These are phyloP conservation scores for Cicer chorassanicum DNA, from an alignment of 306 rosid species.

Conservation along the genomic window DNA sequence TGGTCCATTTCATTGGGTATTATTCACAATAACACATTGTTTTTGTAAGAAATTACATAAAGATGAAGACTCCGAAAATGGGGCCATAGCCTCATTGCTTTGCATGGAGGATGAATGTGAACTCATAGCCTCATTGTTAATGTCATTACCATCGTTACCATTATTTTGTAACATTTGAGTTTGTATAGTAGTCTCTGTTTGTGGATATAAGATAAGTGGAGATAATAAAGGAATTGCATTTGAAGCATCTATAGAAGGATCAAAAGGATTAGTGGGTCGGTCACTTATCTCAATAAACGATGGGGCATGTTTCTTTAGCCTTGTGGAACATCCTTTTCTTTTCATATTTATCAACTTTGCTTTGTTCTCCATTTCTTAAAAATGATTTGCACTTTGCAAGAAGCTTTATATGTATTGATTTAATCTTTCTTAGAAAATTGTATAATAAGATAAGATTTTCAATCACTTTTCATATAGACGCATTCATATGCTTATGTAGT, in stretches of 20 bases:
- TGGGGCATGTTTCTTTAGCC: constrained; percentile 74
- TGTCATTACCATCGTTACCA: background rate
- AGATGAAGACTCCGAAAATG: constrained; percentile 54
- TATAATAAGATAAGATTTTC: background rate
- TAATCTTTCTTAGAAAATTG: background rate
- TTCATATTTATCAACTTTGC: background rate
- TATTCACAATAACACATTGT: constrained; percentile 57
- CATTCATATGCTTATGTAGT: background rate
- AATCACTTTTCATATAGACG: background rate
- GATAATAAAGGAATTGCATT: constrained; percentile 73
- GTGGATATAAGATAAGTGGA: constrained; percentile 59
- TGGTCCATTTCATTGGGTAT: constrained; percentile 48
- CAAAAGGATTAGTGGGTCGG: constrained; percentile 35
- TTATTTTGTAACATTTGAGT: constrained; percentile 1
- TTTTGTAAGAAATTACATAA: constrained; percentile 60
- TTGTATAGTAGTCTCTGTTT: constrained; percentile 38
- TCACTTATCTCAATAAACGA: constrained; percentile 54
- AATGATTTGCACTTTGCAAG: background rate
- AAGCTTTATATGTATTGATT: background rate
- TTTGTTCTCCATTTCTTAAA: constrained; percentile 42
- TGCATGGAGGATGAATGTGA: background rate
- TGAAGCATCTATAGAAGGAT: constrained; percentile 38
- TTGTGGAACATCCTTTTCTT: constrained; percentile 49
- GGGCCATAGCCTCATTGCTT: constrained; percentile 47
- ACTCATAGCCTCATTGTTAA: background rate